A percentile compares a stretch with the other conserved stretches of the same genome.
phyloP scores from a whole-genome alignment of 2,329 filamentous ascomycete species.

The Fusarium sublunatum region DNA sequence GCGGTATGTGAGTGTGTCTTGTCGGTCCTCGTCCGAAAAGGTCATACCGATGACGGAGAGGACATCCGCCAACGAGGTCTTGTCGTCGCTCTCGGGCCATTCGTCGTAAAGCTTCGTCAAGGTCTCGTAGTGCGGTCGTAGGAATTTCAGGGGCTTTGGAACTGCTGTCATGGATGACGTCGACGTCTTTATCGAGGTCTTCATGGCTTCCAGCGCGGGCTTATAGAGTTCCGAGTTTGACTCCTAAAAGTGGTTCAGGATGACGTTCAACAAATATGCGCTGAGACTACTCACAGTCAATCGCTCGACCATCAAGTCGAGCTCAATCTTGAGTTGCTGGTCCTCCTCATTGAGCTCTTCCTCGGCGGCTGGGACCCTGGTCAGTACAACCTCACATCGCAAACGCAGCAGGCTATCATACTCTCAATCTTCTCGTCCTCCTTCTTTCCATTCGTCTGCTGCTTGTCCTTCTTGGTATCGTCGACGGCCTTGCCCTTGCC shows the following conservation, averaged over 20 bases:
- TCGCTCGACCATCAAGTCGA: conserved; percentile 97
- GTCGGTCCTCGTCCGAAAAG: conserved; percentile 93
- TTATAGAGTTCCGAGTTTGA: conserved; percentile 89
- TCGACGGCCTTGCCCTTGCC: conserved; percentile 93
- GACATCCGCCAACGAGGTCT: conserved; percentile 91
- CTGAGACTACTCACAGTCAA: conserved; percentile 72
- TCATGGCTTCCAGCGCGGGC: conserved; percentile 93
- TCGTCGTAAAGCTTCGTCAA: conserved; percentile 88
- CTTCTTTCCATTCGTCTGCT: conserved; percentile 78
- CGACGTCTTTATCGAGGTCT: conserved; percentile 98
- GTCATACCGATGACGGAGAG: conserved; percentile 99
- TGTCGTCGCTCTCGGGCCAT: conserved; percentile 87
- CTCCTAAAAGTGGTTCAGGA: conserved; percentile 68
- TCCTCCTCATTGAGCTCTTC: conserved; percentile 98
- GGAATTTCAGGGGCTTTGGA: conserved; percentile 97
- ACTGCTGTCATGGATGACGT: conserved; percentile 99
- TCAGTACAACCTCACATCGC: conserved; percentile 39
- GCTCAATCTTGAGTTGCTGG: conserved; percentile 96
- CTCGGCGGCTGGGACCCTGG: conserved; percentile 54
- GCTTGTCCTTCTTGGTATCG: conserved; percentile 76
- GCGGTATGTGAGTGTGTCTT: conserved; percentile 96
- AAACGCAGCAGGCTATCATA: conserved; percentile 47
- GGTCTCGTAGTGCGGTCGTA: conserved; percentile 94
- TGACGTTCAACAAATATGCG: background rate
- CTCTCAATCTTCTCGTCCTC: conserved; percentile 72